Base-by-base conservation (phyloP, 768 basidiomycete genomes). In the Podaxis carcinomalis region DNA sequence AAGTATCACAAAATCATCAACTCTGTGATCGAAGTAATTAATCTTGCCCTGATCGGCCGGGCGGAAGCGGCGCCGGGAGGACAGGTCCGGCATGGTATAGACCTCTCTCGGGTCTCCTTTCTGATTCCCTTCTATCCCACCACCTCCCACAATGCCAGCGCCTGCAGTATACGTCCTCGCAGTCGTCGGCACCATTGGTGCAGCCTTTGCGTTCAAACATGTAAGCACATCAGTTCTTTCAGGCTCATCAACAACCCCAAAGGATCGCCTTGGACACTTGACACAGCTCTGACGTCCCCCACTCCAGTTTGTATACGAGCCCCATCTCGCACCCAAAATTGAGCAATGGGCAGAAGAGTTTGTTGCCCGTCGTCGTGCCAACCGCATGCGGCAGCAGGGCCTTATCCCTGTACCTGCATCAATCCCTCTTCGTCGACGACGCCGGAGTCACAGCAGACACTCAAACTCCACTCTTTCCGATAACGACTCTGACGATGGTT, bases 221-320 rank as follows among this genome's bases (percentile, higher is more conserved):
- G 86, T 86, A 57, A 44, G 77, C 69, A 51, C 21, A 39, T 37
- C 16, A 36, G n/a, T 27, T n/a, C 52, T 39, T 49, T 39, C 44
- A 55, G 50, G 25, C 40, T 59, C 23, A 50, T 39, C 46, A 36
- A 44, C 42, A 7, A n/a, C 35, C 51, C 28, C 25, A 21, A 21
- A 46, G 23, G 44, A 57, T 56, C 27, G 21, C 63, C 50, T 64
- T 66, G 50, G 62, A 6, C 56, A 51, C 7, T 25, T 67, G 65
- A 57, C 47, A 68, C 65, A 58, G 67, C 68, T 62, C 67, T 60
- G 51, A 42, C 25, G 32, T 44, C 21, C 54, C 44, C 37, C 58
- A 60, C 62, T 56, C 21, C 61, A 90, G 88, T 84, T 85, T 58
- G 81, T 90, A 28, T 89, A 87, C 60, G 86, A 87, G 63, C 87